Percentiles rank a stretch among this genome's conserved stretches.
These are phyloP conservation scores for Calocera viscosa DNA, from an alignment of 768 basidiomycete genomes.

Conservation along the genomic window DNA sequence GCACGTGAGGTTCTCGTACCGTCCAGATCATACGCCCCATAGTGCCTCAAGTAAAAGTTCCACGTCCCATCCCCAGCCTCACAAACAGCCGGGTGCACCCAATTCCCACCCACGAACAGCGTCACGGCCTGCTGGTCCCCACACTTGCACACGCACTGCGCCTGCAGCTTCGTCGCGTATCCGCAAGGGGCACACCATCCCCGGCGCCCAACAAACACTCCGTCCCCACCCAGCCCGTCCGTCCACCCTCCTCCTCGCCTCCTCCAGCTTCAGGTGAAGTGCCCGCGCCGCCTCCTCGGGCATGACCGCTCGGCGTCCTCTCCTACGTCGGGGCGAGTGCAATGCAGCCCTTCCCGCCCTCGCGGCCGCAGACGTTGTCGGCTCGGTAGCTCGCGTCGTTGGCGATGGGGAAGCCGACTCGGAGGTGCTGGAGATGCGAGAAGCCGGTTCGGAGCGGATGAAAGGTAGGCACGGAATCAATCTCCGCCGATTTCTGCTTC, in stretches of 20 bases:
- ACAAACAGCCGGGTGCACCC: too few species aligned
- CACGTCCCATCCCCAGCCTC: too few species aligned
- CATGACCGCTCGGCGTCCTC: not conserved
- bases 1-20: too few species aligned
- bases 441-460: not conserved
- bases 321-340: not conserved
- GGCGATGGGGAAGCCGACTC: slow-evolving; percentile 85
- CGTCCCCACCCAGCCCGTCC: too few species aligned
- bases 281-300: slow-evolving; percentile 21
- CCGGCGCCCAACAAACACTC: too few species aligned
- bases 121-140: not conserved
- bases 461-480: not conserved
- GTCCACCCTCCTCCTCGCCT: slow-evolving; percentile 9
- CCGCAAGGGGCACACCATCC: not conserved
- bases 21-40: too few species aligned
- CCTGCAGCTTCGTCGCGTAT: too few species aligned
- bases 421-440: slow-evolving; percentile 76
- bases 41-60: too few species aligned
- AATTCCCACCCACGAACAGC: too few species aligned
- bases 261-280: too few species aligned
- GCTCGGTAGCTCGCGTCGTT: slow-evolving; percentile 92
- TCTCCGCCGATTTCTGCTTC: not conserved
- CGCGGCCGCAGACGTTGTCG: slow-evolving; percentile 26
- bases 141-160: too few species aligned
- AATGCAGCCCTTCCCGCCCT: not conserved